A percentile compares a stretch with the other conserved stretches of the same genome.
Evolutionary conservation across 176 grass and related monocot species (phyloP).

Genomic region (Eleusine coracana): DNA sequence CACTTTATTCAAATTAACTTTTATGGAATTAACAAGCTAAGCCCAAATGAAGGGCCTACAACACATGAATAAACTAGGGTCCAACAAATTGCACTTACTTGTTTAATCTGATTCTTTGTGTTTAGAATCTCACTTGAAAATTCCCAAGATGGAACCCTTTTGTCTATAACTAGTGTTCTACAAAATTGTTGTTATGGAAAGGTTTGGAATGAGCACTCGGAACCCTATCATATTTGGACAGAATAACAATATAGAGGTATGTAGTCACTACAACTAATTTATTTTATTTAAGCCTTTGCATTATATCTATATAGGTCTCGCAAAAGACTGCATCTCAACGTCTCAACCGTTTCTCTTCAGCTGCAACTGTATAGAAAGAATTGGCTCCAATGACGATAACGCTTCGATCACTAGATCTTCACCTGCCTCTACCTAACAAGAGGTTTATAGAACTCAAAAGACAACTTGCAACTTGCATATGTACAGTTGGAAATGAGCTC

Average conservation of each 20-base stretch:
- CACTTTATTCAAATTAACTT: background rate
- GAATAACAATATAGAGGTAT: background rate
- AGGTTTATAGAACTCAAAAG: slow-evolving; percentile 29
- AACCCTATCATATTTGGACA: background rate
- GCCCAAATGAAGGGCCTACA: background rate
- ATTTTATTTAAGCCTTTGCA: background rate
- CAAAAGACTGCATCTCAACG: background rate
- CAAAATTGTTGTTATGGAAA: background rate
- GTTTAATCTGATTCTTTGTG: slow-evolving; percentile 7
- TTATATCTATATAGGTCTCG: background rate
- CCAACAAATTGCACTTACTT: slow-evolving; percentile 2
- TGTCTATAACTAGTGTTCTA: background rate
- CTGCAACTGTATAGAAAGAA: background rate
- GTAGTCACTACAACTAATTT: background rate
- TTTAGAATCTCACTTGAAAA: slow-evolving; percentile 23
- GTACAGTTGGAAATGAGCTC: background rate
- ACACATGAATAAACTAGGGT: background rate
- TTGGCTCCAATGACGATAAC: background rate
- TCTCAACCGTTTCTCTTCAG: too few species aligned
- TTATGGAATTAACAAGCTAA: background rate
- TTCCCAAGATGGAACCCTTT: background rate
- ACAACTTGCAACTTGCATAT: background rate
- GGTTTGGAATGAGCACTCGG: background rate
- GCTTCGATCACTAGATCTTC: slow-evolving; percentile 9
- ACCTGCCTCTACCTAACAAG: slow-evolving; percentile 33